Base-by-base conservation (phyloP, 345 rosid species). In the Nasturtium officinale region DNA sequence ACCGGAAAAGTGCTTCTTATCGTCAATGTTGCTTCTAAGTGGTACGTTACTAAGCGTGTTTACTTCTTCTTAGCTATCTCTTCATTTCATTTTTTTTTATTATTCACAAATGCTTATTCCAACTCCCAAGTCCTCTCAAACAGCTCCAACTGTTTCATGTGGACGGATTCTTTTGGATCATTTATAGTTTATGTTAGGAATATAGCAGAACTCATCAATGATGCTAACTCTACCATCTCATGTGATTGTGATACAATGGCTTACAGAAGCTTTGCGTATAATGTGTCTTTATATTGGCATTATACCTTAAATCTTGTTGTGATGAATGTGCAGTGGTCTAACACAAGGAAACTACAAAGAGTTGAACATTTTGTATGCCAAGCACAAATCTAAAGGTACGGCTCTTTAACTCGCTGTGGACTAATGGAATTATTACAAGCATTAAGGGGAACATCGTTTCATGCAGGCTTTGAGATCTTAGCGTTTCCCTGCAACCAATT, bases 401-500 rank as follows among this genome's bases (percentile, higher is more conserved):
- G 55, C 60, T 65, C 67, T 46, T 32, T 5, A 42, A 52, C 50
- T 28, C 40, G 32, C 16, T 64, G 42, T 15, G 35, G 9, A 67
- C 50, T 25, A 67, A 15, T 52, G 15, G 16, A 30, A 47, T 4
- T 43, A 2, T 3, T 9, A 1, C 17, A 40, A 29, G 40, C 29
- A 57, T 38, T 50, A 2, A 30, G 38, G 54, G 26, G 21, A 45
- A 3, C 26, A 56, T 12, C 16, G 10, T 57, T 40, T 17, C 53
- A 29, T 12, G 55, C 83, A 94, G 98, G 95, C 9, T 77, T 94
- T 62, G 97, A 91, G 82, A 88, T 94, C 77, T 77, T 91, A 69
- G 96, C 95, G 37, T 91, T 91, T 81, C 97, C 98, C n/a, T 94
- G 98, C 89, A 94, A 94, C 84, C 98, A 91, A 81, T 94, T 94